Evolutionary conservation across 805 yeast species (phyloP), one percentile per base, ranked within the genome.

Genomic region (Saturnispora diversa): DNA sequence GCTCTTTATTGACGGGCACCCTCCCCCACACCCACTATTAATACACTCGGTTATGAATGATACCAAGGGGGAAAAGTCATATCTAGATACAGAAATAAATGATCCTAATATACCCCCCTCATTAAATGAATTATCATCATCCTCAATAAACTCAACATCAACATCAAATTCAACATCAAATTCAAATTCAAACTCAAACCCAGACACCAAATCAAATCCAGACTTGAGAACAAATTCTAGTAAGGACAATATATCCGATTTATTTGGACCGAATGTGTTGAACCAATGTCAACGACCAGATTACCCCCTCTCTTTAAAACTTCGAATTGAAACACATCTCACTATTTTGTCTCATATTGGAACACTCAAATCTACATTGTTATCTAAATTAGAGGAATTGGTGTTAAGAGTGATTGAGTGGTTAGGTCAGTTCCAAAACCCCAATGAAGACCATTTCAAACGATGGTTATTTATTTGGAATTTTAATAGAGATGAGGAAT

Each of bases 301-400:
- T 5, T 27, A 26, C 24, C 13, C 20, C 4, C n/a, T 13, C 11
- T 21, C 31, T 11, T 25, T 49, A 25, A 50, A 44, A 22, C 35
- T 48, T 5, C 47, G 58, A 16, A 35, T 57, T 26, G 60, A 59
- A 44, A 49, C 60, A 17, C 56, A 56, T 39, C 30, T 56, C 24
- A 39, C 48, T 13, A 44, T 54, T 6, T 33, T 54, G 10, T 29
- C 39, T n/a, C 50, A 51, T 20, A 43, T 58, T 5, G 41, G 47
- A 4, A 37, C 36, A 12, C 31, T 44, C 30, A 55, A 56, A 32
- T 39, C 36, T 15, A 45, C 45, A 5, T 49, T 46, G 35, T 44
- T 49, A 15, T 24, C 17, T 1, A 39, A 48, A 24, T 26, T 52
- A 13, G 51, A 43, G 8, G 40, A 41, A 24, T 34, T 60, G 12